Base-by-base conservation (phyloP, 345 rosid species). In the Eucalyptus regnans region DNA sequence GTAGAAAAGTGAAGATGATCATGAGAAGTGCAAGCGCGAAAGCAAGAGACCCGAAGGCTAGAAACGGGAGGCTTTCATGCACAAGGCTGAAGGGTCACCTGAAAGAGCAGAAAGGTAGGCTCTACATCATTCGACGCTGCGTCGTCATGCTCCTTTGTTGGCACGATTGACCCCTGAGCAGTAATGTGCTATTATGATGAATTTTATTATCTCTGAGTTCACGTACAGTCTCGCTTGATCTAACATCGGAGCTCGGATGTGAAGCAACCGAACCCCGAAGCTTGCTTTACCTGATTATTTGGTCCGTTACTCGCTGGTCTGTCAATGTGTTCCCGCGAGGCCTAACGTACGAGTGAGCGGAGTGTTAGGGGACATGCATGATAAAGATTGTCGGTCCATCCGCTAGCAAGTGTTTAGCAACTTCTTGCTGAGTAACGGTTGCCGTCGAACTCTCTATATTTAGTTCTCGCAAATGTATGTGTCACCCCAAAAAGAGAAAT, bases 91-190 rank as follows among this genome's bases (percentile, higher is more conserved):
- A 71, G 52, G 9, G 89, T 81, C 76, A 49, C 58, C 48, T 87
- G 89, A 87, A 71, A 29, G 84, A 87, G 37, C 89, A 66, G 50
- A 87, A 54, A 66, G 85, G 89, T 81, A 87, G 85, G 89, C 89
- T 87, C 56, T 49, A 71, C 89, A 66, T 87, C 83, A 87, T 87
- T 33, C 50, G 60, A 14, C 71, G 89, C 37, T 87, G 89, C 62
- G 84, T 87, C 31, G 31, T 71, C 89, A 87, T 87, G 89, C 89
- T 87, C 25, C 89, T 87, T n/a, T 87, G 89, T 23, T 87, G 89
- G 88, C 89, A 58, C 48, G 87, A 86, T 56, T 88, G 76, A 64
- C 76, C 76, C 8, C 76, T n/a, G 16, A 64, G 41, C 0, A 64
- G 9, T 64, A 14, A 64, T 8, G 76, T n/a, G 41, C 41, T n/a